Conservation (phyloP, 805 yeast species). For the Nakazawaea molendinolei region DNA sequence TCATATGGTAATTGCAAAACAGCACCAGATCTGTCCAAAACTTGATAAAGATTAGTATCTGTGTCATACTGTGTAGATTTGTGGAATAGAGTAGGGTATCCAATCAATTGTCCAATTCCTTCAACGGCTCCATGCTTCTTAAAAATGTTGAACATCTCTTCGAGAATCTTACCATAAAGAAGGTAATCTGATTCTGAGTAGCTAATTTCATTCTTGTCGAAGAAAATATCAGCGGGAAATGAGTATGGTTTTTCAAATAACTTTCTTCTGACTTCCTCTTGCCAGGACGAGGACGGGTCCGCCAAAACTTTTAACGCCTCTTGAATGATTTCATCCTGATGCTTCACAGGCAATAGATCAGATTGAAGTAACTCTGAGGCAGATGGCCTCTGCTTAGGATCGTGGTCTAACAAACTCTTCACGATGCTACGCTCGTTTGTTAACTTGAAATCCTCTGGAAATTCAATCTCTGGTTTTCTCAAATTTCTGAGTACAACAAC, state of each 20-base stretch:
- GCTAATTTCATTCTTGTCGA: conserved; percentile 43
- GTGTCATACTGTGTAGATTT: conserved; percentile 65
- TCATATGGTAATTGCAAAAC: conserved; percentile 88
- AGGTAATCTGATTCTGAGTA: conserved; percentile 40
- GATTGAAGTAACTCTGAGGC: conserved; percentile 72
- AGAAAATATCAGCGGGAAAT: conserved; percentile 77
- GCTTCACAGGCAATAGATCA: conserved; percentile 81
- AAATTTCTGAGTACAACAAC: conserved; percentile 62
- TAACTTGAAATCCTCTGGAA: conserved; percentile 66
- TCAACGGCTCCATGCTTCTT: conserved; percentile 83
- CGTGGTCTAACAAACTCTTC: conserved; percentile 62
- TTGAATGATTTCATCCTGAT: conserved; percentile 82
- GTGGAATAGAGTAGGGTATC: conserved; percentile 69
- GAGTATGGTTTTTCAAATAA: conserved; percentile 81
- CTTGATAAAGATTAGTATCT: conserved; percentile 64
- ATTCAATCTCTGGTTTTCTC: conserved; percentile 50
- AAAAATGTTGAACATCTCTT: conserved; percentile 58
- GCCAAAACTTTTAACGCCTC: conserved; percentile 82
- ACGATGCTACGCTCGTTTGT: conserved; percentile 64
- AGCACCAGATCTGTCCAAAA: conserved; percentile 80
- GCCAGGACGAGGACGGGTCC: conserved; percentile 92
- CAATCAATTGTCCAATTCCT: conserved; percentile 34
- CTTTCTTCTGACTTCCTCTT: conserved; percentile 82
- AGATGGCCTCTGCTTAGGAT: conserved; percentile 72
- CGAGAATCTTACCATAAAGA: conserved; percentile 52